Base-by-base conservation (phyloP, 345 rosid species). In the Geranium brycei region DNA sequence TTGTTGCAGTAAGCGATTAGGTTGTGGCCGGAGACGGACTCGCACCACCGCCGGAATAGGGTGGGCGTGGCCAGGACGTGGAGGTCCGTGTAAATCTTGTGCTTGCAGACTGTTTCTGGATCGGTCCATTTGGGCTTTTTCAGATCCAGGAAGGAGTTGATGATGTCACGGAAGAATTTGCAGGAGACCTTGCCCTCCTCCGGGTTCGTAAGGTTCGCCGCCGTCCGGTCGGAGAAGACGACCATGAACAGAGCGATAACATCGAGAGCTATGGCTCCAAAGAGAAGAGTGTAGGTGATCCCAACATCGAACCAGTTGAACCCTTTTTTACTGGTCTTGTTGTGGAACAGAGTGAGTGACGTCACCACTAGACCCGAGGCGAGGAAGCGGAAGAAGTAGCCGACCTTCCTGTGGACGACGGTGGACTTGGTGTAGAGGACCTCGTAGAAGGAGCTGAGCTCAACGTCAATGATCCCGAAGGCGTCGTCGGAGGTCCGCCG, bases 221-320 rank as follows among this genome's bases (percentile, higher is more conserved):
- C 72, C 0, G 77, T 81, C 92, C 95, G 80, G 56, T 90, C 82
- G 2, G 92, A 87, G 58, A 81, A 69, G 67, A 78, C 18, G 41
- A 78, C 74, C 88, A 80, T 81, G 62, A 74, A 1, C 13, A 84
- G 17, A 10, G 85, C 73, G 15, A 84, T 53, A 16, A 17, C 12
- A 58, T 90, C 92, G 2, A 87, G 81, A 0, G 72, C 78, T 1
- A 87, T 38, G 0, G 86, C 90, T 41, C 84, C 83, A 3, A 66
- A 19, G 53, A 80, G 74, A 77, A 87, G 63, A 5, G 73, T 66
- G 68, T 82, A 84, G 2, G 95, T 84, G 38, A 90, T 63, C 23
- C 62, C 70, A 7, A 87, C 69, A 64, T 87, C 90, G 7, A 79
- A 40, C 1, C 12, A 58, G 16, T 69, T 67, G 31, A 77, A 80